A percentile compares a stretch with the other conserved stretches of the same genome.
Conservation (phyloP, 1,284 basidiomycete species). For the Microbotryum saponariae region DNA sequence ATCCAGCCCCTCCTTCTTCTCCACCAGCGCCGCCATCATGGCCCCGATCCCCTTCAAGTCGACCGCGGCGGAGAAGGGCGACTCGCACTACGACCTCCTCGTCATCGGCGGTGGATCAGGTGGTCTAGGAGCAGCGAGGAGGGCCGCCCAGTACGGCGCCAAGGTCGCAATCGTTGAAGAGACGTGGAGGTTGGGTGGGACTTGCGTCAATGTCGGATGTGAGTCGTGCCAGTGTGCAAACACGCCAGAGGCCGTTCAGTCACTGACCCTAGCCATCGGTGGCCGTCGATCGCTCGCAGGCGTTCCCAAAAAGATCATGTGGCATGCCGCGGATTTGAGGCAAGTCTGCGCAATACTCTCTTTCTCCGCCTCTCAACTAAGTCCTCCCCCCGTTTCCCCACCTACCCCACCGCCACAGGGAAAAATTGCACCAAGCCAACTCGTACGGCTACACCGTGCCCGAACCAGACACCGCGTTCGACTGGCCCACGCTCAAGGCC, state of each 20-base stretch:
- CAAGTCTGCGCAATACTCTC: neutral
- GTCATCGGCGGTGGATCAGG: slow-evolving; percentile 79
- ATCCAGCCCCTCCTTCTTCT: slow-evolving; percentile 1
- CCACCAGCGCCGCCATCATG: slow-evolving; percentile 18
- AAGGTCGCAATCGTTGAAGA: slow-evolving; percentile 87
- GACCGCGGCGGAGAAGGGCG: slow-evolving; percentile 49
- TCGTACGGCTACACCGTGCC: slow-evolving; percentile 61
- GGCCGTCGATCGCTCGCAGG: slow-evolving; percentile 44
- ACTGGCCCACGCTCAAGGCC: slow-evolving; percentile 85
- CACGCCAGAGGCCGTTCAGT: neutral
- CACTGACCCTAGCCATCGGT: neutral
- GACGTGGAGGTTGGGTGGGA: slow-evolving; percentile 73
- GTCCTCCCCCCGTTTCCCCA: too few species aligned
- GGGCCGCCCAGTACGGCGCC: slow-evolving; percentile 86
- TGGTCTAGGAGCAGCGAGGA: slow-evolving; percentile 67
- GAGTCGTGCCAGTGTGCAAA: slow-evolving; percentile 34
- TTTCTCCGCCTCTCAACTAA: neutral
- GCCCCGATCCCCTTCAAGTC: slow-evolving; percentile 31
- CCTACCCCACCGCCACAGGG: slow-evolving; percentile 49
- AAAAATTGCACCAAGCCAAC: slow-evolving; percentile 65
- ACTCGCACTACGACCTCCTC: slow-evolving; percentile 61
- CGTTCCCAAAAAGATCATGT: slow-evolving; percentile 95
- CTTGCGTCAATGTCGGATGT: slow-evolving; percentile 83
- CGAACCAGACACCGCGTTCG: slow-evolving; percentile 53
- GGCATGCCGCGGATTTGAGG: slow-evolving; percentile 88